Conservation (phyloP, 2,329 filamentous ascomycete genomes). For the Claviceps sp. region DNA sequence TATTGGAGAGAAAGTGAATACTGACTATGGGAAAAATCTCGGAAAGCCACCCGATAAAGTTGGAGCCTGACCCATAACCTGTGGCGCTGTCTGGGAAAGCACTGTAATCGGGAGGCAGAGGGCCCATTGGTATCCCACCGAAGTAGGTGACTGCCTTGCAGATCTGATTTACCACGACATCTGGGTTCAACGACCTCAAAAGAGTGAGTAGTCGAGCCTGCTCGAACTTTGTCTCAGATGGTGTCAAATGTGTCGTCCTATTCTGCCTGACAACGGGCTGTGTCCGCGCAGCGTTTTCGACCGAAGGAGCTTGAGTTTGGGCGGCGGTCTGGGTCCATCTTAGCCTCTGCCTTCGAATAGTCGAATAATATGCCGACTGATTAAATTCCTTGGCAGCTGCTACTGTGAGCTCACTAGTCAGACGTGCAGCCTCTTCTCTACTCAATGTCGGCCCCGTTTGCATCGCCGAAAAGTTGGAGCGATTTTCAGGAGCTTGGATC, state of each 20-base stretch:
- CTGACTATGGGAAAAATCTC: constrained; percentile 37
- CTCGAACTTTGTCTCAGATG: constrained; percentile 42
- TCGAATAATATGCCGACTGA: constrained; percentile 38
- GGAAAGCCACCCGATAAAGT: constrained; percentile 48
- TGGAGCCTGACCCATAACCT: constrained; percentile 41
- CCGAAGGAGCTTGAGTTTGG: neutral
- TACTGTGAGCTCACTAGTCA: constrained; percentile 47
- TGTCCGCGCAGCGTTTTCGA: neutral
- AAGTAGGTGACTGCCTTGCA: constrained; percentile 52
- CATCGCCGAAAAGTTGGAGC: constrained; percentile 51
- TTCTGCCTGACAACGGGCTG: constrained; percentile 1
- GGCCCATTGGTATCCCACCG: constrained; percentile 43
- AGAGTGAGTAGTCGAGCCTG: constrained; percentile 46
- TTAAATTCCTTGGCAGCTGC: constrained; percentile 43
- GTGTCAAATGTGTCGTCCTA: constrained; percentile 9
- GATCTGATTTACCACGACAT: constrained; percentile 46
- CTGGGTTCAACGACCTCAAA: constrained; percentile 40
- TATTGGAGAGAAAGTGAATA: neutral
- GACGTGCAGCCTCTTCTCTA: constrained; percentile 42
- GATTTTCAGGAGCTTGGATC: constrained; percentile 41
- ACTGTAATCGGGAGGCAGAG: constrained; percentile 33
- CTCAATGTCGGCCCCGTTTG: constrained; percentile 41
- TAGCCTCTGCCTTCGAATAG: constrained; percentile 18
- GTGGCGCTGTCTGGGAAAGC: constrained; percentile 42
- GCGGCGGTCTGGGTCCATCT: neutral